Percentiles rank a stretch among this genome's conserved stretches.
Evolutionary conservation across 1,284 basidiomycete species (phyloP).

Genomic region (Tetrapyrgos nigripes): DNA sequence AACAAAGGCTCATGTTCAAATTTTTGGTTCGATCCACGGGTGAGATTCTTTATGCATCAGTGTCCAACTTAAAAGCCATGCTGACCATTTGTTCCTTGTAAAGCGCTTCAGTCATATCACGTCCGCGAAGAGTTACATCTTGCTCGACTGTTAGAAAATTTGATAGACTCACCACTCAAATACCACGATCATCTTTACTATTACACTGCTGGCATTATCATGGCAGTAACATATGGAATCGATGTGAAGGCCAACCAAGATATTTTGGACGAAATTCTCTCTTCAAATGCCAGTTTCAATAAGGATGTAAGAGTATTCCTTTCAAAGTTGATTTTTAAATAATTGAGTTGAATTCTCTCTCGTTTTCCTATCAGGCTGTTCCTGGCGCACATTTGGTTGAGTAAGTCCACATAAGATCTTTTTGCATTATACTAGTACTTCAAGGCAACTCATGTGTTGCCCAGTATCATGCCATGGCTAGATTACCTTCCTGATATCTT

Average conservation of each 20-base stretch:
- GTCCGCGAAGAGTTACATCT: no score
- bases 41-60: neutral
- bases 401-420: no score
- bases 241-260: neutral
- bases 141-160: neutral
- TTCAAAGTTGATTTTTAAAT: no score
- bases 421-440: no score
- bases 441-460: no score
- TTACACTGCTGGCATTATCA: constrained; percentile 8
- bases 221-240: constrained; percentile 10
- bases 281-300: no score
- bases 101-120: no score
- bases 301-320: no score
- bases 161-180: neutral
- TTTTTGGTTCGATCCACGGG: constrained; percentile 5
- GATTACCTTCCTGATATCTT: no score
- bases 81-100: no score
- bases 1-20: constrained; percentile 12
- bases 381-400: constrained; percentile 13
- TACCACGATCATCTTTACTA: constrained; percentile 10
- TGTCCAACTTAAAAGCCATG: neutral
- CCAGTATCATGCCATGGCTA: no score
- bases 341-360: neutral
- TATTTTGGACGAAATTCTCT: constrained; percentile 2
- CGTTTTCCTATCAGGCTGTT: neutral